These are phyloP conservation scores for Boletus sp. DNA, from an alignment of 768 basidiomycete genomes.

Conservation along the genomic window DNA sequence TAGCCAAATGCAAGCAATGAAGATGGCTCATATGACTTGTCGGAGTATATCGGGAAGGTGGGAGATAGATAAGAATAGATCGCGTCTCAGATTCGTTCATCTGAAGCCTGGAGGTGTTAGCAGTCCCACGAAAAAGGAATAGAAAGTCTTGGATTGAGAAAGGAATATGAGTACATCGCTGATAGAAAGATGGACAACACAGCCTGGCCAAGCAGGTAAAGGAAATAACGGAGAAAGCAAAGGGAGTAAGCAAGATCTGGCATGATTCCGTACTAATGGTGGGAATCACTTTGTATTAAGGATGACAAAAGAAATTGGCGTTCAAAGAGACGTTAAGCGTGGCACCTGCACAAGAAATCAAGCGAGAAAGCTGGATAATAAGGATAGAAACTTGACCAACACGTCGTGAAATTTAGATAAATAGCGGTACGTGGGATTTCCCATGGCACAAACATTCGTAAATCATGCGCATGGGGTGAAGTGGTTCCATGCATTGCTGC, in stretches of 20 bases:
- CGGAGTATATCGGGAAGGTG: background rate
- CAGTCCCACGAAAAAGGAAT: background rate
- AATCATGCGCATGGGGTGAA: conserved; percentile 22
- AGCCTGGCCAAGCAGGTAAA: conserved; percentile 26
- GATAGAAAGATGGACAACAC: conserved; percentile 10
- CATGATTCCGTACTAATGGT: conserved; percentile 3
- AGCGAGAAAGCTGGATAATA: conserved; percentile 26
- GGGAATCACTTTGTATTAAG: conserved; percentile 5
- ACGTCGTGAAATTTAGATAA: conserved; percentile 20
- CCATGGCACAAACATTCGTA: conserved; percentile 27
- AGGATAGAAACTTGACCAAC: conserved; percentile 24
- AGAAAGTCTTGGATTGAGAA: conserved; percentile 12
- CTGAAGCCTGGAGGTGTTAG: background rate
- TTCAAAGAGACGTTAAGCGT: conserved; percentile 7
- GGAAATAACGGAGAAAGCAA: background rate
- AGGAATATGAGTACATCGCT: conserved; percentile 18
- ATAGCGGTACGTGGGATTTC: conserved; percentile 11
- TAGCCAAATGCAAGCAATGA: background rate
- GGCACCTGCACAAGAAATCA: conserved; percentile 17
- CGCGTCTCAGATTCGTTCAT: background rate
- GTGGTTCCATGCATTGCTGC: conserved; percentile 22
- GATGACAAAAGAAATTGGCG: background rate
- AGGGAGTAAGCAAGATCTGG: conserved; percentile 7
- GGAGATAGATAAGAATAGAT: background rate
- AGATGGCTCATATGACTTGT: background rate